Base-by-base conservation (phyloP, 169 alveolate genomes). In the Cryptosporidium sp. region DNA sequence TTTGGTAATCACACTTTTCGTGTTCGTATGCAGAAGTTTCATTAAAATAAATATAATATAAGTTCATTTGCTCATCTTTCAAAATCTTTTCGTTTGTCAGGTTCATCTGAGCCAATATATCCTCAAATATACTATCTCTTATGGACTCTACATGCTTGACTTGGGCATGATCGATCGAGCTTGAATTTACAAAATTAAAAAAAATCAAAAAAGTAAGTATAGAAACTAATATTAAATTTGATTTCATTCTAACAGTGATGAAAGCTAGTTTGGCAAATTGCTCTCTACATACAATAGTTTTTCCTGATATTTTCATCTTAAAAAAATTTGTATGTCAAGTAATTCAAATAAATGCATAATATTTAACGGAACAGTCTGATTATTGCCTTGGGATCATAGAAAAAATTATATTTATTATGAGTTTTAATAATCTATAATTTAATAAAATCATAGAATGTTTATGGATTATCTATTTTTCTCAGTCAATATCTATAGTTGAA, bases 41-140 rank as follows among this genome's bases (percentile, higher is more conserved):
- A 73, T 73, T 73, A 37, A 29, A 29, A 39, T 33, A 73, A 31
- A 73, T 53, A 31, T 33, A 31, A 23, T 73, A 73, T 37, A 73
- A 39, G 18, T 73, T 37, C 14, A 23, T 4, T 18, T 73, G 16
- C 9, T 60, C 86, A 53, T 73, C 71, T 35, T 56, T 73, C 14
- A 62, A 42, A 23, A 73, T 23, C n/a, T 4, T 37, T 10, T 53
- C 70, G n/a, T 56, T 56, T n/a, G 86, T 53, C 35, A 73, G 26
- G n/a, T 73, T 73, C 70, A 60, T 33, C 31, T 73, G 86, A 21
- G 71, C 16, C 29, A 73, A 37, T 23, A 73, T 42, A 58, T 73
- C 86, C 45, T 60, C 56, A 26, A 73, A 33, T 56, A 73, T 73
- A 18, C 33, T 35, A 21, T 73, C 86, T 31, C 37, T 60, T 18